Conservation (phyloP, 495 filamentous ascomycete genomes). For the Tuber magnatum region DNA sequence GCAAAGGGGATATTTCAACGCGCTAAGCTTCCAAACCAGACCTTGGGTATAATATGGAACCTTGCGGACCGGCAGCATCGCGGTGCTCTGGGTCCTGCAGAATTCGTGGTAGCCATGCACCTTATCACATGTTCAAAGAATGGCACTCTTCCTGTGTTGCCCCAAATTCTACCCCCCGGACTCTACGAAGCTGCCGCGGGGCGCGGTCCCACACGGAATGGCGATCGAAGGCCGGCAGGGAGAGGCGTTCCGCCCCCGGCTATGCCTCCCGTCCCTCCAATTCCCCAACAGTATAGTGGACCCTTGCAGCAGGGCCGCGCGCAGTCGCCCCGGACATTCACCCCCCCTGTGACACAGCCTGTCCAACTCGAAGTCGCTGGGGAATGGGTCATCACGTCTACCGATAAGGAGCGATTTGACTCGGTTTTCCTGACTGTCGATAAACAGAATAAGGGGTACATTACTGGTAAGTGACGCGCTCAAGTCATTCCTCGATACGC, state of each 20-base stretch:
- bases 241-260: slow-evolving; percentile 32
- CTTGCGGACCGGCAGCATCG: slow-evolving; percentile 87
- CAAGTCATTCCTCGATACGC: background rate
- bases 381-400: slow-evolving; percentile 68
- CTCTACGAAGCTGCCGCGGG: slow-evolving; percentile 88
- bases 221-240: slow-evolving; percentile 37
- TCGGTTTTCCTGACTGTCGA: slow-evolving; percentile 74
- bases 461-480: slow-evolving; percentile 52
- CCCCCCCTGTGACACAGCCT: slow-evolving; percentile 33
- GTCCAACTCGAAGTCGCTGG: slow-evolving; percentile 30
- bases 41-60: slow-evolving; percentile 88
- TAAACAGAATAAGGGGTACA: slow-evolving; percentile 66
- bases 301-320: slow-evolving; percentile 38
- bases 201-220: slow-evolving; percentile 50
- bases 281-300: slow-evolving; percentile 69
- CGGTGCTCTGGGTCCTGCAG: slow-evolving; percentile 77
- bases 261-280: slow-evolving; percentile 51
- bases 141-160: slow-evolving; percentile 68
- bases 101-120: slow-evolving; percentile 98
- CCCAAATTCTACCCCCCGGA: slow-evolving; percentile 71
- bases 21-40: slow-evolving; percentile 79
- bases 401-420: slow-evolving; percentile 83
- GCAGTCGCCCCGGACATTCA: slow-evolving; percentile 40
- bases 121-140: slow-evolving; percentile 83
- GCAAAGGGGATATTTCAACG: slow-evolving; percentile 95